Base-by-base conservation (phyloP, 129 eudicot genomes). In the Lactuca sativa region DNA sequence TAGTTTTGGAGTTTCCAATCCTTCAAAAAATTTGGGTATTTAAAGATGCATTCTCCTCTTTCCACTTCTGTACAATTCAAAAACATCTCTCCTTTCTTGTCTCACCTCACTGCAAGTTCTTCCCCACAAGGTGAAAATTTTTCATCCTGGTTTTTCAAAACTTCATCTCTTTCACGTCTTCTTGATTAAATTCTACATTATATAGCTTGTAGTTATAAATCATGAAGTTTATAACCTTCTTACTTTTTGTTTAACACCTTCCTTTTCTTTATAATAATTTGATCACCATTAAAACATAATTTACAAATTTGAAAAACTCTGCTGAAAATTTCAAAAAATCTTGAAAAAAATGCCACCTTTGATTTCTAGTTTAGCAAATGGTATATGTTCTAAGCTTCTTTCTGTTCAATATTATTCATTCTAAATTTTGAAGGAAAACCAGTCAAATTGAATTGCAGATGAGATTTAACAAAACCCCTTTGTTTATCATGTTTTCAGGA, bases 1-100 rank as follows among this genome's bases (percentile, higher is more conserved):
- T 81, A 60, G 59, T 62, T 84, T 78, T 64, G 70, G 78, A 71
- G 78, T 49, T 68, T 74, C 32, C 71, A 32, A 49, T 71, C 68
- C 59, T 17, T 67, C 9, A 4, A 47, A 6, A 34, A 18, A 60
- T 58, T 67, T 30, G 58, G 30, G 79, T 75, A 84, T 84, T 74
- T 78, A 84, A 44, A 63, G 71, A 67, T 64, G 37, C 57, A 60
- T 63, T 73, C 30, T 32, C 59, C 60, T 58, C 63, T 48, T 62
- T 78, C 66, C 64, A 49, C 66, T 44, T 70, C 41, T 59, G 47
- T 69, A 38, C 34, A 74, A 74, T 53, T 49, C 64, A 59, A 51
- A 66, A 4, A 48, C 55, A 48, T 72, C 75, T 65, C 67, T 43
- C 49, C 12, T 8, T 25, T 10, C 57, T 59, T 43, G 33, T 33